A percentile compares a stretch with the other conserved stretches of the same genome.
These are phyloP conservation scores for Aureobasidium lini DNA, from an alignment of 2,329 filamentous ascomycete species.

Conservation along the genomic window DNA sequence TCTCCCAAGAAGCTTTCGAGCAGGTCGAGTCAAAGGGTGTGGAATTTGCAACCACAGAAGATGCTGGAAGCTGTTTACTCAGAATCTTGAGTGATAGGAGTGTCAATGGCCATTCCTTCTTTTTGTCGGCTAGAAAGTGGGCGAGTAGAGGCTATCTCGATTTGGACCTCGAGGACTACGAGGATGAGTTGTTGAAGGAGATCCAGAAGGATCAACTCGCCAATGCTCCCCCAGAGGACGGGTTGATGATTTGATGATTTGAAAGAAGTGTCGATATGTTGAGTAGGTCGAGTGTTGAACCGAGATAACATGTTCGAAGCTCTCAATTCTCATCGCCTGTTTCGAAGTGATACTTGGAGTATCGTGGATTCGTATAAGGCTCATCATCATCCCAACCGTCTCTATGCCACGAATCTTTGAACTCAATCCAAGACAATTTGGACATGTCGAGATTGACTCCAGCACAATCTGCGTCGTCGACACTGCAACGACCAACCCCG, in stretches of 20 bases:
- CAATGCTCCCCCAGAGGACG: neutral
- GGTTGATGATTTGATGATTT: neutral
- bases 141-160: neutral
- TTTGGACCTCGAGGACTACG: neutral
- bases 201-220: neutral
- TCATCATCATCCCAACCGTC: neutral
- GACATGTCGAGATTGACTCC: neutral
- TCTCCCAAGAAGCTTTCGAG: constrained; percentile 18
- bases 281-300: too few species aligned
- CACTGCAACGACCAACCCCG: neutral
- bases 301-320: too few species aligned
- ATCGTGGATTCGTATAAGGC: neutral
- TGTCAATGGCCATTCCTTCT: neutral
- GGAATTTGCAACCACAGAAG: constrained; percentile 20
- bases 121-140: neutral
- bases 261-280: neutral
- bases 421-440: neutral
- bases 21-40: constrained; percentile 15
- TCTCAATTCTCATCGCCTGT: neutral
- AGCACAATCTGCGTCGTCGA: neutral
- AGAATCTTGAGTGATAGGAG: constrained; percentile 13
- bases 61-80: constrained; percentile 20
- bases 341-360: neutral
- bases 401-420: neutral
- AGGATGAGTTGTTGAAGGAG: neutral